Percentiles rank a stretch among this genome's conserved stretches.
Evolutionary conservation across 192 early-diverging fungal species (phyloP).

Genomic region (Gigaspora rosea): DNA sequence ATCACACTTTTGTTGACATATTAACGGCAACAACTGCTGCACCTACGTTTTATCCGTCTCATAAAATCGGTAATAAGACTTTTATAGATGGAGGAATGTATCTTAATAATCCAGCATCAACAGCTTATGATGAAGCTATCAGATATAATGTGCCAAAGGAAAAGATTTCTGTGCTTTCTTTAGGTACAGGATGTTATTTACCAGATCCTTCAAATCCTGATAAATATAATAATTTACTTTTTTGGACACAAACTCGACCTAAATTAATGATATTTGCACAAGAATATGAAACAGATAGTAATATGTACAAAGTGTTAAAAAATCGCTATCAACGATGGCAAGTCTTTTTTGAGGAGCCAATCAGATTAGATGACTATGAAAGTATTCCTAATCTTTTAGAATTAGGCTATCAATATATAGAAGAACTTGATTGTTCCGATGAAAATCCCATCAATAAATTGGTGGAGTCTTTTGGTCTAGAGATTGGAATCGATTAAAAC

Average conservation of each 20-base stretch:
- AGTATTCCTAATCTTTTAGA: no score
- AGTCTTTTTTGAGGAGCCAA: no score
- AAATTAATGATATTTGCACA: not conserved
- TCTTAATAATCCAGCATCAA: not conserved
- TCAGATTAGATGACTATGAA: no score
- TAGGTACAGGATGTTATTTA: not conserved
- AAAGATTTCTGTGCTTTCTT: not conserved
- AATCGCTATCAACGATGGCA: no score
- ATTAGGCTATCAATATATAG: no score
- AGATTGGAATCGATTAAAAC: no score
- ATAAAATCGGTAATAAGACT: not conserved
- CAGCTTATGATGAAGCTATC: not conserved
- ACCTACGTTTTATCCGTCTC: not conserved
- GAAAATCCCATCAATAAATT: no score
- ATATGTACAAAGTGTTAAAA: no score
- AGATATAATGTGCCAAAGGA: not conserved
- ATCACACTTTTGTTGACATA: not conserved
- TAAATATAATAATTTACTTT: not conserved
- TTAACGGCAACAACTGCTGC: conserved; percentile 11
- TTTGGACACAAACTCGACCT: not conserved
- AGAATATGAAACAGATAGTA: not conserved
- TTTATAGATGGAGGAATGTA: conserved; percentile 2
- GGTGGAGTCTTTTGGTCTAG: no score
- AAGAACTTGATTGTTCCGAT: no score
- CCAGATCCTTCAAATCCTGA: not conserved